Base-by-base conservation (phyloP, 768 basidiomycete species). In the Lyophyllum semitale region DNA sequence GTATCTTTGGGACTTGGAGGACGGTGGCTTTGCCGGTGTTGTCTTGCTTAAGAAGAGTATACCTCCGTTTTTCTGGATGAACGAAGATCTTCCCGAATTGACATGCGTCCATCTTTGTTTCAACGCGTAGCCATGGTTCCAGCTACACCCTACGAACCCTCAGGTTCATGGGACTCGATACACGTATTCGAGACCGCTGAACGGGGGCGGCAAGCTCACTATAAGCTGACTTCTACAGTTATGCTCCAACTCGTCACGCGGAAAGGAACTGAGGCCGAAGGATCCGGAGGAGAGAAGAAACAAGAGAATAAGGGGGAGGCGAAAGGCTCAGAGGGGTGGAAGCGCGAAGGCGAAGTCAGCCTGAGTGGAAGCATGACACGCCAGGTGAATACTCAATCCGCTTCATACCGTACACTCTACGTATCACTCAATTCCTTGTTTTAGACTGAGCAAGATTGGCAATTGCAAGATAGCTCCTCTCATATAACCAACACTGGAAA, bases 1-100 rank as follows among this genome's bases (percentile, higher is more conserved):
- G 15, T 99, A 95, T 72, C 84, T 99, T 18, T 99, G 97, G 97
- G 96, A 98, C 68, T 80, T 95, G 25, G 96, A 98, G 54, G 95
- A 98, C 63, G 93, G 92, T 15, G 91, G 89, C 48, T 98, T 98
- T 71, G 96, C 97, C 8, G 97, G 97, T 9, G 96, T 96, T 1
- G 97, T 98, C 1, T 74, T 99, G 51, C 76, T 99, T 59, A 97
- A 98, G 80, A 99, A 98, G 76, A 81, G 95, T 95, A 55, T 55
- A 78, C 64, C 41, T 48, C 40, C 45, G 46, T 43, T 9, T 18
- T 44, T 8, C n/a, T 50, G 30, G 33, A 20, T 46, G 11, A 15
- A 8, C 13, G 33, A 26, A 45, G 46, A 25, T 48, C 35, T 30
- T 18, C 26, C 23, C 32, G 3, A n/a, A 17, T 38, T 43, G 58